phyloP scores from a whole-genome alignment of 2,329 filamentous ascomycete species.

The Alternaria sp. region DNA sequence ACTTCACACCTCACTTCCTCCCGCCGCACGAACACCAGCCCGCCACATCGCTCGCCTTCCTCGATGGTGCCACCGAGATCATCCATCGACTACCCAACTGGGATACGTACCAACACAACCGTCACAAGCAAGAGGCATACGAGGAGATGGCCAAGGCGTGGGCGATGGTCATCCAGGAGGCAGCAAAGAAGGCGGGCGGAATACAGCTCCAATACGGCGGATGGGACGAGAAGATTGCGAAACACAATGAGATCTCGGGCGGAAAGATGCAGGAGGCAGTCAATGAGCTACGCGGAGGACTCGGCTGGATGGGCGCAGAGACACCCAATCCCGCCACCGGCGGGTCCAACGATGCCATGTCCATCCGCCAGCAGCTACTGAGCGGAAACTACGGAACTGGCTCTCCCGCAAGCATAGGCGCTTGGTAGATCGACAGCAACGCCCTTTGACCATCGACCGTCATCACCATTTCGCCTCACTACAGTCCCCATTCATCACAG shows the following conservation, averaged over 20 bases:
- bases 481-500: neutral
- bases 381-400: slow-evolving; percentile 63
- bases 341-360: slow-evolving; percentile 39
- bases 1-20: slow-evolving; percentile 95
- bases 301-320: slow-evolving; percentile 76
- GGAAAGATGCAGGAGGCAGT: slow-evolving; percentile 83
- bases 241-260: slow-evolving; percentile 86
- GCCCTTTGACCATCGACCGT: neutral
- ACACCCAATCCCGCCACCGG: slow-evolving; percentile 24
- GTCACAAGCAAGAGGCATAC: slow-evolving; percentile 94
- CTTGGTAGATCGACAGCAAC: slow-evolving; percentile 53
- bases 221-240: slow-evolving; percentile 87
- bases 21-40: slow-evolving; percentile 87
- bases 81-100: slow-evolving; percentile 90
- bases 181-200: slow-evolving; percentile 86
- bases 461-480: neutral
- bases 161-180: slow-evolving; percentile 89
- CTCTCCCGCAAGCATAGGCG: slow-evolving; percentile 61
- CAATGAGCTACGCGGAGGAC: slow-evolving; percentile 72
- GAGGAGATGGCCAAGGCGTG: slow-evolving; percentile 95
- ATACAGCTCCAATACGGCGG: slow-evolving; percentile 87
- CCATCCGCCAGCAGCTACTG: slow-evolving; percentile 56
- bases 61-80: slow-evolving; percentile 88
- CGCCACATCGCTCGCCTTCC: slow-evolving; percentile 81
- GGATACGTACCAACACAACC: slow-evolving; percentile 85